Conservation (phyloP, 1,284 basidiomycete species). For the Termitomyces sp. region DNA sequence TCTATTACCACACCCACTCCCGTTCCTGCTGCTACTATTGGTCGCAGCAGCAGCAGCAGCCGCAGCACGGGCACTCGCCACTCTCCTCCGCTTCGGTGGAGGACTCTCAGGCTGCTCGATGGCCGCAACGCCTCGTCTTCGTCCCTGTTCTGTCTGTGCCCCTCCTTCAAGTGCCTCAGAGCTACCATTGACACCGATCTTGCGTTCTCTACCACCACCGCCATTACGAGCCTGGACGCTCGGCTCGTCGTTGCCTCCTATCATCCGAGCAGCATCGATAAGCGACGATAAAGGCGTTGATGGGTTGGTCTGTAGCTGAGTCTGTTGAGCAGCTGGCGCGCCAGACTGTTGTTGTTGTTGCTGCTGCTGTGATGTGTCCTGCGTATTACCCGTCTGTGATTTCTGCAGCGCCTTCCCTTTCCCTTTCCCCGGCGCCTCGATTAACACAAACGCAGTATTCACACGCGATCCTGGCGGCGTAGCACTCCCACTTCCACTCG, state of each 20-base stretch:
- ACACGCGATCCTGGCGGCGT: conserved; percentile 11
- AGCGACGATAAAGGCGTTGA: conserved; percentile 40
- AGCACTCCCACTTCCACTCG: conserved; percentile 5
- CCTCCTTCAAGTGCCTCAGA: not conserved
- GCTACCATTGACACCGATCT: conserved; percentile 3
- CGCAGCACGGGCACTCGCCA: conserved; percentile 14
- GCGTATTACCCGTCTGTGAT: not conserved
- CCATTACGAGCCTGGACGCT: not conserved
- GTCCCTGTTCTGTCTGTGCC: not conserved
- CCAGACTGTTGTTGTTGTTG: not conserved
- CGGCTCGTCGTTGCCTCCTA: conserved; percentile 26
- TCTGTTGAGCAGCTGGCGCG: not conserved
- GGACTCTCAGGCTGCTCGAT: conserved; percentile 15
- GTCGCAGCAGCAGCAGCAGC: conserved; percentile 6
- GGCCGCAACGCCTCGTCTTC: conserved; percentile 6
- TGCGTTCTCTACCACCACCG: not conserved
- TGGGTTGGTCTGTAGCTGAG: conserved; percentile 13
- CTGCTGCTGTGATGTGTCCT: conserved; percentile 3
- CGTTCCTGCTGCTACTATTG: not conserved
- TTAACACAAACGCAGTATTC: conserved; percentile 5
- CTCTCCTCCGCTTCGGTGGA: conserved; percentile 24
- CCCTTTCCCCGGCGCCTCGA: conserved; percentile 2
- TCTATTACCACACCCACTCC: not conserved
- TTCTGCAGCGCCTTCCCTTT: conserved; percentile 6
- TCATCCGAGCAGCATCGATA: conserved; percentile 59